Evolutionary conservation across 2,329 filamentous ascomycete genomes (phyloP), one percentile per base, ranked within the genome.

Genomic region (Pseudocercospora pini-densiflorae): DNA sequence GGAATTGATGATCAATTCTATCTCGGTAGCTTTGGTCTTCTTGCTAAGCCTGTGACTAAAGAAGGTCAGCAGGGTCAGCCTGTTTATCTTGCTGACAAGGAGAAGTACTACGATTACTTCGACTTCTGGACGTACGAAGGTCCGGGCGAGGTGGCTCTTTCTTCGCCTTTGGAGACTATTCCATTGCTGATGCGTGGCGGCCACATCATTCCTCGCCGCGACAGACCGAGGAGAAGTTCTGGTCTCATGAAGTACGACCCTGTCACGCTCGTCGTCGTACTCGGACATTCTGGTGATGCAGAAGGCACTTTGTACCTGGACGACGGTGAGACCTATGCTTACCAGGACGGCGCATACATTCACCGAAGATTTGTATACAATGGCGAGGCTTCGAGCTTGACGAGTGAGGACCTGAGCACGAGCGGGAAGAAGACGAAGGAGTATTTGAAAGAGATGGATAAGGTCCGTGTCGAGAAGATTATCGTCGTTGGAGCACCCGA

Each of bases 81-180:
- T 21, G 87, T 99, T 64, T 97, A 96, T 81, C 88, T 99, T 62
- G 90, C 94, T 0, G 94, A 98, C 72, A 87, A 90, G 65, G 92
- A 96, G 79, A 86, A 91, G 61, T 98, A 99, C 80, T 99, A 94
- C 76, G 92, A 98, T 80, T 99, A 99, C 82, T 96, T 95, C 77
- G 92, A 92, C 74, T 97, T 93, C 81, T 88, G 90, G 49, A 83
- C 88, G 51, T 88, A 96, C 76, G 89, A 89, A 23, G 86, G 90
- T 24, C 88, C 89, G 68, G 91, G 92, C 70, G 90, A 90, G 78
- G 84, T 92, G 68, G 90, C 87, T 0, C 83, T 97, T 43, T 80
- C 87, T 0, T 92, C 94, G 0, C 92, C 94, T 0, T 84, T 98
- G 2, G 92, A 97, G 63, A 92, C 90, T 74, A 92, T 97, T 19